Evolutionary conservation across 1,284 basidiomycete genomes (phyloP).

Genomic region (Sanghuangporus baumii): DNA sequence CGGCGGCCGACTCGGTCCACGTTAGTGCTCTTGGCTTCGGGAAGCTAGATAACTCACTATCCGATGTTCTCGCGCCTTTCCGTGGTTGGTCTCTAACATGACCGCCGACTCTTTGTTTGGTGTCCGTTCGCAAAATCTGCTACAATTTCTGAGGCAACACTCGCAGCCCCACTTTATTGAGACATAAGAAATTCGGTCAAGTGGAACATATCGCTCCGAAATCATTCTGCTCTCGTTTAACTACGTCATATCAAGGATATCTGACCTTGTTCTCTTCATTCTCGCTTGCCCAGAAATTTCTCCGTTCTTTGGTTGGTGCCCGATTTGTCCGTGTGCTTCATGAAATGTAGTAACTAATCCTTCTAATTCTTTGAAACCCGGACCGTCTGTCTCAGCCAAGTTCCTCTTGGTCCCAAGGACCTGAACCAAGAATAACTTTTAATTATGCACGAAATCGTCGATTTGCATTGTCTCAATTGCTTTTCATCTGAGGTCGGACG

Average conservation of each 20-base stretch:
- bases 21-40: background rate
- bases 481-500: background rate
- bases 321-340: background rate
- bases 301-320: background rate
- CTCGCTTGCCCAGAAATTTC: background rate
- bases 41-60: background rate
- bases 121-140: background rate
- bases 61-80: background rate
- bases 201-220: background rate
- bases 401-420: no score
- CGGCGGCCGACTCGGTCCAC: background rate
- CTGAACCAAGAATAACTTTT: no score
- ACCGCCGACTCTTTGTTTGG: background rate
- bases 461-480: background rate
- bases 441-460: no score
- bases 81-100: background rate
- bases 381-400: no score
- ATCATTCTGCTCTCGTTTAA: background rate
- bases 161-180: no score
- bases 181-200: background rate
- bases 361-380: no score
- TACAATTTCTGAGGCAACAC: background rate
- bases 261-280: background rate
- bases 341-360: background rate
- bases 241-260: background rate